Evolutionary conservation across 2,329 filamentous ascomycete genomes (phyloP).

Genomic region (Zymoseptoria brevis): DNA sequence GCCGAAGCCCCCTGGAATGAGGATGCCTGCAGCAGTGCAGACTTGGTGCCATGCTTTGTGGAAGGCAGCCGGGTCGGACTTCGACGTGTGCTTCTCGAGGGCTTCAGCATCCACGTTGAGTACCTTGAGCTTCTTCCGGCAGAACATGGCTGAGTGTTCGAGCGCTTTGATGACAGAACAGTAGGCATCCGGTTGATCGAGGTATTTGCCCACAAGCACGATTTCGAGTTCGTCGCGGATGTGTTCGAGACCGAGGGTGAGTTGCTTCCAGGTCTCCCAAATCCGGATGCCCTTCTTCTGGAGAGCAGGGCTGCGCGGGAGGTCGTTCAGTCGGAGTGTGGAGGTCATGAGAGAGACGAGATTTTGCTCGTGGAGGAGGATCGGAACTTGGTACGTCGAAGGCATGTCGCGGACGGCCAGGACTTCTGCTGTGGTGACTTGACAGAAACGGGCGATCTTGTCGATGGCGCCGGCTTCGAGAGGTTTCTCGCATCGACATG

Average conservation of each 20-base stretch:
- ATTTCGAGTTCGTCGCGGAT: constrained; percentile 66
- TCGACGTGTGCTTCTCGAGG: constrained; percentile 60
- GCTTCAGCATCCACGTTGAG: constrained; percentile 79
- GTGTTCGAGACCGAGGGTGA: constrained; percentile 60
- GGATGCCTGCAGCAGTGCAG: constrained; percentile 59
- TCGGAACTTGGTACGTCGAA: constrained; percentile 87
- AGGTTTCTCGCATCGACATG: constrained; percentile 76
- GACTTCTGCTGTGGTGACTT: constrained; percentile 77
- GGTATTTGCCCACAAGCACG: constrained; percentile 88
- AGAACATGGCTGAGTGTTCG: constrained; percentile 86
- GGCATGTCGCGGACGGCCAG: constrained; percentile 80
- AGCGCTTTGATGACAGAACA: constrained; percentile 76
- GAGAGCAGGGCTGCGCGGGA: constrained; percentile 44
- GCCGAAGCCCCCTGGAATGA: constrained; percentile 74
- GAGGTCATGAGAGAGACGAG: constrained; percentile 60
- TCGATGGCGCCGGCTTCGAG: constrained; percentile 66
- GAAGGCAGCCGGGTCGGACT: constrained; percentile 60
- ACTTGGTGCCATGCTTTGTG: constrained; percentile 75
- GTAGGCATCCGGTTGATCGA: constrained; percentile 75
- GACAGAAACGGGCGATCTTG: constrained; percentile 85
- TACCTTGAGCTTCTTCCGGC: constrained; percentile 68
- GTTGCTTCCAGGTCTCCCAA: constrained; percentile 70
- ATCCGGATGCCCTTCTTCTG: constrained; percentile 57
- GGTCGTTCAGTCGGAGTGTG: constrained; percentile 54
- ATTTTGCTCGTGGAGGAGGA: constrained; percentile 79